Percentiles rank a stretch among this genome's conserved stretches.
phyloP scores from a whole-genome alignment of 2,329 filamentous ascomycete genomes.

The Ophiobolus disseminans region DNA sequence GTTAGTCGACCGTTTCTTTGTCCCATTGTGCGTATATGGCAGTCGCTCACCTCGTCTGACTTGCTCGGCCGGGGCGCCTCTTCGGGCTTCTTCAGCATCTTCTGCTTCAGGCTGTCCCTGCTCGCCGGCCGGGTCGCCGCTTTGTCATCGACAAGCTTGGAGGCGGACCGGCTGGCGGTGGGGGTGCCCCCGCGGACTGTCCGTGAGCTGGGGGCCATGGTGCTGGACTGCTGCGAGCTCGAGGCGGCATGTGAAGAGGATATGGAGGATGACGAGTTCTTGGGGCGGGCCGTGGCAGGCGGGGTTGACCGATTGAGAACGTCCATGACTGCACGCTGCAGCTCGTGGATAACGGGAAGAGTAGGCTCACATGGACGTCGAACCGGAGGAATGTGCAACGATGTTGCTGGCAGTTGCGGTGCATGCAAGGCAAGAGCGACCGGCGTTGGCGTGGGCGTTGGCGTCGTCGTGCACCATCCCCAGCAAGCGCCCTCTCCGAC shows the following conservation, averaged over 20 bases:
- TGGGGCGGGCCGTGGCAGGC: conserved; percentile 37
- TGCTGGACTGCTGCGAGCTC: conserved; percentile 25
- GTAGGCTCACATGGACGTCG: conserved; percentile 29
- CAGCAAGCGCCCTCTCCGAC: conserved; percentile 15
- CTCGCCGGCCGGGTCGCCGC: conserved; percentile 42
- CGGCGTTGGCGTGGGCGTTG: conserved; percentile 3
- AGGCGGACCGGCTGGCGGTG: conserved; percentile 35
- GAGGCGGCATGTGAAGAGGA: conserved; percentile 27
- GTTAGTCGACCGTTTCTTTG: conserved; percentile 30
- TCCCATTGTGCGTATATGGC: conserved; percentile 6
- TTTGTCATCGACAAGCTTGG: conserved; percentile 39
- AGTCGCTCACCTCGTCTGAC: conserved; percentile 43
- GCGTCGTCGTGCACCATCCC: conserved; percentile 6
- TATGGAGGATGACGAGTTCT: conserved; percentile 26
- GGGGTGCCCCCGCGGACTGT: conserved; percentile 36
- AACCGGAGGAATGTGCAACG: conserved; percentile 18
- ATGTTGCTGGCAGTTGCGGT: conserved; percentile 24
- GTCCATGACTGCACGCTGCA: conserved; percentile 37
- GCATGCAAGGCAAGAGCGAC: conserved; percentile 16
- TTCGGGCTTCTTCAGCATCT: conserved; percentile 44
- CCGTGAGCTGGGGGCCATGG: conserved; percentile 38
- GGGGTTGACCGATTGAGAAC: conserved; percentile 41
- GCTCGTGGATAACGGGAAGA: conserved; percentile 12
- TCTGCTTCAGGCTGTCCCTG: conserved; percentile 50
- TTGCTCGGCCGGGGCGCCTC: conserved; percentile 40